Base-by-base conservation (phyloP, 2,329 filamentous ascomycete species). In the Colletotrichum liaoningense region DNA sequence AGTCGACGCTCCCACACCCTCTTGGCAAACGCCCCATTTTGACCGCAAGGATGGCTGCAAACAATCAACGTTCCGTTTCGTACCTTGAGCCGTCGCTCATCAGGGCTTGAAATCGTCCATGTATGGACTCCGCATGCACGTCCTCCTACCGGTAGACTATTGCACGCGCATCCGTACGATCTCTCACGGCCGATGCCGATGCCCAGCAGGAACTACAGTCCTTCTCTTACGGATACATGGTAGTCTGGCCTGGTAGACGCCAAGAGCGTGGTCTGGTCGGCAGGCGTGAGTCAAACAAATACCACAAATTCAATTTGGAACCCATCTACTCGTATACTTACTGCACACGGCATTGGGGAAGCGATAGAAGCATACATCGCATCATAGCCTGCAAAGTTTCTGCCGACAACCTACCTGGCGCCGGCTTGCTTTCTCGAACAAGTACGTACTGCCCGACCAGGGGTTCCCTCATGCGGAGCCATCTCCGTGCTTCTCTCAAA, bases 21-120 rank as follows among this genome's bases (percentile, higher is more conserved):
- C 55, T 19, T 57, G 35, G 11, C n/a, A 14, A 19, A 62, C 35
- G 52, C 71, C 35, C 67, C 46, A 26, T n/a, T 42, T 42, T 26
- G 35, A 38, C 67, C 56, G 52, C 54, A 46, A 60, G 71, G 71
- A 73, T 62, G 60, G 38, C 62, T 70, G 73, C 73, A 74, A 75
- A 74, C 73, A 74, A 75, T 65, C 65, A 73, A 72, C 71, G 72
- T 72, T 74, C 66, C 66, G 73, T 74, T 74, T 70, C 73, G 70
- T 73, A 66, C 70, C 65, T 73, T 66, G 56, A 52, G 56, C 55
- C 42, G 71, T 56, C 42, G 46, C 28, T 70, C 59, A 60, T 28
- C 59, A 55, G 30, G 30, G 54, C 52, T 42, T 30, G 57, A 28
- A 24, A 54, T 54, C n/a, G 35, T 52, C 22, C 30, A 19, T 42